Base-by-base conservation (phyloP, 768 basidiomycete genomes). In the Calocybe indica region DNA sequence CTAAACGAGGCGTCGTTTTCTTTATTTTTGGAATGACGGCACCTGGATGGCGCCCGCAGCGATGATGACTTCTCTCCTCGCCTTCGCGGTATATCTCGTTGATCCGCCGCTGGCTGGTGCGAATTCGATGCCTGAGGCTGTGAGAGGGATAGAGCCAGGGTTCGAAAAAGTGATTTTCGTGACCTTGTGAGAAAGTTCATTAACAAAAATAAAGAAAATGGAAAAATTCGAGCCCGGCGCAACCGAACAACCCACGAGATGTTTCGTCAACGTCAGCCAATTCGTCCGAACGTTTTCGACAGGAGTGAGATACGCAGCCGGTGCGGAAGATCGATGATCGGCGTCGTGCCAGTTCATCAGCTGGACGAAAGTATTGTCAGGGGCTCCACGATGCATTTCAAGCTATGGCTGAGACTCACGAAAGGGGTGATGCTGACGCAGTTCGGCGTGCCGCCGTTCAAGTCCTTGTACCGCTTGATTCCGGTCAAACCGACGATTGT, bases 361-460 rank as follows among this genome's bases (percentile, higher is more conserved):
- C 71, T 76, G 49, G 5, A 11, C 31, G 11, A 3, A 13, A 32
- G 7, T 34, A 28, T 28, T 40, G 29, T 41, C 41, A 48, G 7
- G 12, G 40, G 13, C 45, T 41, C 9, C 30, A 2, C 8, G n/a
- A 15, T 14, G 36, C 13, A 40, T 12, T 12, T 39, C 9, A 37
- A 33, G 2, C 39, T 45, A 44, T 13, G 33, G 12, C 6, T 10
- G 28, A 28, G 10, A 57, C 69, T 43, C 46, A 76, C 77, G 13
- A 75, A 57, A 4, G 79, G 80, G 7, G 76, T 77, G 51, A 78
- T 73, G 1, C 78, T 73, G 3, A 82, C 79, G 48, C 74, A 73
- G 51, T 80, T 79, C 6, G 77, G 73, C 10, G 67, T 69, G 0
- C 79, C 79, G 29, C 79, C 79, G 54, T 80, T 80, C 36, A 78